Evolutionary conservation across 306 rosid species (phyloP), one percentile per base, ranked within the genome.

Genomic region (Clitoria ternatea): DNA sequence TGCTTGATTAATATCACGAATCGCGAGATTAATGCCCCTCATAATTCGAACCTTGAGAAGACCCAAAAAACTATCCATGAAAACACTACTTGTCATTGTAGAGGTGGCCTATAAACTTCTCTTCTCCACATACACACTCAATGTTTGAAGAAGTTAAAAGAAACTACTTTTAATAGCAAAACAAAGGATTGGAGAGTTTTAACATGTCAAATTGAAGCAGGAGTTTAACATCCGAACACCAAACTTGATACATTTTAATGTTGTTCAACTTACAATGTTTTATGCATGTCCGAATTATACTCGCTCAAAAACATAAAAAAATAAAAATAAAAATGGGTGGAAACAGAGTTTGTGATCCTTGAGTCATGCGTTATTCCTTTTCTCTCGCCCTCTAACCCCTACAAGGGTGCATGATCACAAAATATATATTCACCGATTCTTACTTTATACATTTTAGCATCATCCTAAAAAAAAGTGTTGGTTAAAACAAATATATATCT

Each of bases 21-120:
- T 71, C 2, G 94, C 94, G 1, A 94, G 92, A 73, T 91, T 69
- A 32, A 66, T 64, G 0, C 98, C 98, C 72, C 76, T 75, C 49
- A 49, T 63, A 23, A 94, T 70, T 4, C 94, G 84, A 80, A 94
- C 62, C 56, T 84, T 79, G 33, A 93, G 89, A 82, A 90, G 94
- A 35, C 98, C 97, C 62, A 86, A 36, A 18, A 82, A 8, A 72
- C 12, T 45, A 62, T 73, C 82, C 94, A 84, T 89, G 12, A 22
- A 35, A 44, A 26, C 59, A 39, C 67, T 17, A 60, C 61, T 72
- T 35, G 12, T 26, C 0, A 3, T 52, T 23, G 5, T 54, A 33
- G 48, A 42, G 2, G 23, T 44, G 10, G 44, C 44, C 44, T 39
- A 44, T 29, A 37, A 9, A 45, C 24, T 36, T 15, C 12, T 47